Evolutionary conservation across 176 grass and related monocot species (phyloP).

Genomic region (Triticum turgidum): DNA sequence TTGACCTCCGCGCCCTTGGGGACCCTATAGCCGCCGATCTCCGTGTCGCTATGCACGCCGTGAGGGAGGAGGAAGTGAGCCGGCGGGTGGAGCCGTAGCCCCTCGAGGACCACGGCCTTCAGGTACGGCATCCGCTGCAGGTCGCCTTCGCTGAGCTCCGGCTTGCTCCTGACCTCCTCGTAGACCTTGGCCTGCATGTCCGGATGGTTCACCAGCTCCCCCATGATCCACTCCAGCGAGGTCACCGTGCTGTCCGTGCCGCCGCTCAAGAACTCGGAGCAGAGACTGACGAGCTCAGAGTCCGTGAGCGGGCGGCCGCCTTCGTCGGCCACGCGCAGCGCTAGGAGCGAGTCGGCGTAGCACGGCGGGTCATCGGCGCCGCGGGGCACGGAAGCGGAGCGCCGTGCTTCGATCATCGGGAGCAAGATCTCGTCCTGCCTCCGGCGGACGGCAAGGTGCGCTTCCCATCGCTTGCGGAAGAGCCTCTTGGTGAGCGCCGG

Average conservation of each 20-base stretch:
- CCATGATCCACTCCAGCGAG: constrained; percentile 47
- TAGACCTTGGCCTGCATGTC: constrained; percentile 41
- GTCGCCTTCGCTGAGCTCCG: neutral
- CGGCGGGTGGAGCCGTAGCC: neutral
- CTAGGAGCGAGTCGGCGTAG: constrained; percentile 48
- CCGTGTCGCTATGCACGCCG: neutral
- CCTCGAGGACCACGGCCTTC: neutral
- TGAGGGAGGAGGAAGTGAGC: neutral
- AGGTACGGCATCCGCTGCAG: neutral
- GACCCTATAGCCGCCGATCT: constrained; percentile 34
- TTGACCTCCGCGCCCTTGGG: constrained; percentile 52
- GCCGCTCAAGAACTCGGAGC: constrained; percentile 56
- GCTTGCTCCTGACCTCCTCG: constrained; percentile 2
- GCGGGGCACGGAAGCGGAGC: neutral
- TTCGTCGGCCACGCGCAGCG: constrained; percentile 23
- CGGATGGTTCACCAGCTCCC: constrained; percentile 40
- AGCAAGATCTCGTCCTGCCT: neutral
- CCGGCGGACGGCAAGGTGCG: neutral
- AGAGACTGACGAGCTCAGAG: constrained; percentile 43
- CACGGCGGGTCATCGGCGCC: neutral
- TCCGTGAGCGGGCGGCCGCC: constrained; percentile 29
- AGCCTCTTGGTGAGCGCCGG: neutral
- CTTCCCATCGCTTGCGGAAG: neutral
- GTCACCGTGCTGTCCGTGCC: constrained; percentile 43
- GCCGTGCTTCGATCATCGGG: neutral